Conservation (phyloP, 2,329 filamentous ascomycete genomes). For the Diaporthe australafricana region DNA sequence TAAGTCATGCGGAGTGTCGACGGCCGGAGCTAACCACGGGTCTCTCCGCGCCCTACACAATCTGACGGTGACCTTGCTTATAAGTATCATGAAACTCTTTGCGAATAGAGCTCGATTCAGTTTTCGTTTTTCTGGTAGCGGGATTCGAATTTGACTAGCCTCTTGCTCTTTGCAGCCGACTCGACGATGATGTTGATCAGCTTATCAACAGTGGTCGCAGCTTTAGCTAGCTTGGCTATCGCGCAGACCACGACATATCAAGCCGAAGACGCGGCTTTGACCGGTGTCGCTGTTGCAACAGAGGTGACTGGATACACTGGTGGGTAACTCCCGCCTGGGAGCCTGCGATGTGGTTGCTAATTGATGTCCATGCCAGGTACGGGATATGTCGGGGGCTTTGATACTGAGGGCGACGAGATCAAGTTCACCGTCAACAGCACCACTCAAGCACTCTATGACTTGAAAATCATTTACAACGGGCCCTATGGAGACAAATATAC, state of each 20-base stretch:
- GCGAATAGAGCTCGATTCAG: neutral
- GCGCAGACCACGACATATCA: slow-evolving; percentile 3
- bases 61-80: neutral
- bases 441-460: slow-evolving; percentile 53
- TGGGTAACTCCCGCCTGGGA: neutral
- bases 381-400: slow-evolving; percentile 61
- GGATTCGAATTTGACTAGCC: neutral
- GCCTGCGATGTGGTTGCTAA: neutral
- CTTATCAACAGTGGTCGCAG: slow-evolving; percentile 3
- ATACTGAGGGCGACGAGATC: slow-evolving; percentile 54
- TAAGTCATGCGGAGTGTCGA: slow-evolving; percentile 2
- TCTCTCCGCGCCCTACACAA: neutral
- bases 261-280: slow-evolving; percentile 11
- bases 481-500: slow-evolving; percentile 6
- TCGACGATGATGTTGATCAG: neutral
- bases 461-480: slow-evolving; percentile 46
- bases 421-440: slow-evolving; percentile 54
- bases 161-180: neutral
- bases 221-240: slow-evolving; percentile 2
- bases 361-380: slow-evolving; percentile 46
- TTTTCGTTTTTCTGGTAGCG: slow-evolving; percentile 4
- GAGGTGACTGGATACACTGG: neutral
- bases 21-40: neutral
- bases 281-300: slow-evolving; percentile 2
- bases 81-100: slow-evolving; percentile 1